These are phyloP conservation scores for Luvunga scandens DNA, from an alignment of 345 rosid genomes.

Conservation along the genomic window DNA sequence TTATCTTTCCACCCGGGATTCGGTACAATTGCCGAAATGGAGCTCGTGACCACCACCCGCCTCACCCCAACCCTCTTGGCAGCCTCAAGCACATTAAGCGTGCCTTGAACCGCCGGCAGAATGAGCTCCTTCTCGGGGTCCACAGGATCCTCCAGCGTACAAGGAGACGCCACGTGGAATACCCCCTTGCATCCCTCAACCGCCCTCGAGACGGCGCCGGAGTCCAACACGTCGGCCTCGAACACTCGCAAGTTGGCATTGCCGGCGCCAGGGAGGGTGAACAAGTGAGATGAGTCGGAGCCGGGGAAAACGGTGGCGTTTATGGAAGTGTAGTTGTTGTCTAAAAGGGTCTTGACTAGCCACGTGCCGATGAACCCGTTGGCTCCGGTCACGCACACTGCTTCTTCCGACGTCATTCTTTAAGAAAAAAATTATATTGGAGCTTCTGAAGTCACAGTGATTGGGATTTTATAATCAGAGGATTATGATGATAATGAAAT, in stretches of 20 bases:
- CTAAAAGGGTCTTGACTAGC: slow-evolving; percentile 53
- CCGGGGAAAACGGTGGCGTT: slow-evolving; percentile 64
- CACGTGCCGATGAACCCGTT: slow-evolving; percentile 86
- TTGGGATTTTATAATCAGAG: neutral
- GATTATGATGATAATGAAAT: neutral
- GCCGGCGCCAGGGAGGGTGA: slow-evolving; percentile 40
- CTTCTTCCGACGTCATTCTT: slow-evolving; percentile 16
- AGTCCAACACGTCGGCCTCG: slow-evolving; percentile 67
- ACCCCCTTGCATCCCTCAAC: slow-evolving; percentile 71
- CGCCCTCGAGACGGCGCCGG: slow-evolving; percentile 47
- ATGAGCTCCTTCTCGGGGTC: slow-evolving; percentile 64
- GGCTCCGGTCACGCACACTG: slow-evolving; percentile 82
- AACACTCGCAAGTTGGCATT: slow-evolving; percentile 28
- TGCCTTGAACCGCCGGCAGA: slow-evolving; percentile 78
- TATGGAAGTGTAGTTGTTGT: slow-evolving; percentile 52
- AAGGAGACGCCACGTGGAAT: slow-evolving; percentile 90
- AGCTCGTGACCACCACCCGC: slow-evolving; percentile 78
- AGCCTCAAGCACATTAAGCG: slow-evolving; percentile 65
- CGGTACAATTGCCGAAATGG: slow-evolving; percentile 76
- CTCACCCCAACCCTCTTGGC: slow-evolving; percentile 48
- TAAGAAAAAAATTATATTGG: too few relatives aligned
- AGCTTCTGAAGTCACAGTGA: neutral
- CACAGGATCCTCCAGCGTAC: slow-evolving; percentile 61
- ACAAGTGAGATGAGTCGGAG: slow-evolving; percentile 55
- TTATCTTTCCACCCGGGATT: slow-evolving; percentile 50